Evolutionary conservation across 768 basidiomycete genomes (phyloP), one percentile per base, ranked within the genome.

Genomic region (Boletus eberwhitei): DNA sequence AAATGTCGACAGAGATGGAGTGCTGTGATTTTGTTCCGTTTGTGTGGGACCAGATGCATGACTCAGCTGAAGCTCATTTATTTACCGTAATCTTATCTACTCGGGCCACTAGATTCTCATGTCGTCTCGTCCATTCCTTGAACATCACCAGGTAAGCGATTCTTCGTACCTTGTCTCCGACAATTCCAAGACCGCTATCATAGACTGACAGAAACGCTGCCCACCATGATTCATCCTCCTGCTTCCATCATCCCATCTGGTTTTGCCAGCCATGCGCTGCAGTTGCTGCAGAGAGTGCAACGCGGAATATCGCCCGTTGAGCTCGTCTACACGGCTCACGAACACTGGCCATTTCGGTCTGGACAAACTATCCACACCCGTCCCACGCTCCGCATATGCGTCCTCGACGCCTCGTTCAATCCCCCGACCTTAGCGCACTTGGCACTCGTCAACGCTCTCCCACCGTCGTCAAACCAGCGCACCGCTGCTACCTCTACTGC

Each of bases 351-450:
- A 11, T 64, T 83, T 9, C 78, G 74, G 3, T 71, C 64, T 2
- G 66, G 34, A 32, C 59, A 21, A 32, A 57, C 26, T 19, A 47
- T 7, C 11, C 59, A 52, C 47, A 21, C 53, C 3, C 42, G 45
- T 17, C 53, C 55, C 16, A 65, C 68, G 4, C 65, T 85, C 35
- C 78, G 76, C 49, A 78, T 95, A 44, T 79, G 87, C 4, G 75
- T 95, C n/a, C 78, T 97, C 37, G 95, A 97, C 63, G 87, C 93
- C 2, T 94, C 92, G 1, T 98, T 91, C 74, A 96, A 98, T 64
- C 94, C 94, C 4, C 95, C 95, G 1, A 93, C 91, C 3, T 68
- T 80, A 22, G 91, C 94, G 0, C 94, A 98, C 69, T 77, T 87
- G 49, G 86, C 88, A 3, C 83, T 98, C 44, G 84, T 84, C 26